Base-by-base conservation (phyloP, 1,139 yeast species). In the Candida glucosophila region DNA sequence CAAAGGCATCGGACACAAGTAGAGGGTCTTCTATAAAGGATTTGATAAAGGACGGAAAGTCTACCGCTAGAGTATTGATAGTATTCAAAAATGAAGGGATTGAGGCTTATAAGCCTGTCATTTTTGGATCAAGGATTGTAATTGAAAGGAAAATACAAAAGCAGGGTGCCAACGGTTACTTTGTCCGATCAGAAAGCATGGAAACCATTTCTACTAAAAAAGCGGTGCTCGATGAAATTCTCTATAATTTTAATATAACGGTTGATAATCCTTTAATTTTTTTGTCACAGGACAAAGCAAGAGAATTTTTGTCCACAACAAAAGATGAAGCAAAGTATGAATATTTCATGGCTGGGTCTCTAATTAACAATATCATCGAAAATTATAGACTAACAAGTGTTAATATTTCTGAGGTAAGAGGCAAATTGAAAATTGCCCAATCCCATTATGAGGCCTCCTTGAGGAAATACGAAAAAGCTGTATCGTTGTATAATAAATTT, bases 191-290 rank as follows among this genome's bases (percentile, higher is more conserved):
- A 20, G 70, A 55, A 22, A 41, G 37, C 4, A 77, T 78, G 3
- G 67, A 59, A 31, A 62, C 61, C 2, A 50, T 82, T 1, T 72
- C 85, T 3, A 62, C 59, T 6, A 80, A 77, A 40, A 78, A 76
- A 33, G 58, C 67, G 14, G 80, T 75, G 5, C 54, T 90, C 19
- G 85, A 76, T 35, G 71, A 69, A 8, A 77, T 90, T 6, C 53
- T 86, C 22, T 74, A 72, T 35, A 70, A 67, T 34, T 85, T 80
- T 45, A 75, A 80, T 23, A 77, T 90, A 24, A 76, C 86, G 3
- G 78, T 90, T 12, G 92, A 80, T 40, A 92, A 92, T 42, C 97
- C 97, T 5, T 73, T 92, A 69, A 85, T 95, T 2, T 82, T 92
- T 41, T 60, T 92, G 27, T 83, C 95, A 1, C 99, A 92, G 49